A percentile compares a stretch with the other conserved stretches of the same genome.
These are phyloP conservation scores for Flaveria trinervia DNA, from an alignment of 129 eudicot species.

Conservation along the genomic window DNA sequence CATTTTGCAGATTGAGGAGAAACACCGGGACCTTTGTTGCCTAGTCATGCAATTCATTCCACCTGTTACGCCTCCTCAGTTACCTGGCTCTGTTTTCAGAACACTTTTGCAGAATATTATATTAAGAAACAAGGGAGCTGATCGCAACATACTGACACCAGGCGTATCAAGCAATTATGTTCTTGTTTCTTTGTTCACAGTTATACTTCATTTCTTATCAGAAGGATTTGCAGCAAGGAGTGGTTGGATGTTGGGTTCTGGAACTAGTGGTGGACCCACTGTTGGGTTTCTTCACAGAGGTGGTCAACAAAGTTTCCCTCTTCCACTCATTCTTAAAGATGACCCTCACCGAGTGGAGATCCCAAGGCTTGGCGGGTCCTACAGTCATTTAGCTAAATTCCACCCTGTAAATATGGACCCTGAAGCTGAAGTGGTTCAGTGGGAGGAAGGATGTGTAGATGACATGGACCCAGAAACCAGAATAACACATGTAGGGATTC, in stretches of 20 bases:
- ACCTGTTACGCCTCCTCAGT: constrained; percentile 81
- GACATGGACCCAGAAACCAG: constrained; percentile 54
- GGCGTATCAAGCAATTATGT: constrained; percentile 85
- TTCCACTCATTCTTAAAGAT: constrained; percentile 70
- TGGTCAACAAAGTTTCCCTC: constrained; percentile 84
- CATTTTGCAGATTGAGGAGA: constrained; percentile 88
- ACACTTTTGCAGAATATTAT: constrained; percentile 71
- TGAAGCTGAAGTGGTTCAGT: constrained; percentile 75
- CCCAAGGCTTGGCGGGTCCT: constrained; percentile 90
- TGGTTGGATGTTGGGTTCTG: constrained; percentile 68
- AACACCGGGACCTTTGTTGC: constrained; percentile 91
- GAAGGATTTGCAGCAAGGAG: constrained; percentile 71
- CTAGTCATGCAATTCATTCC: constrained; percentile 90
- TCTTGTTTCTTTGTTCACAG: constrained; percentile 76
- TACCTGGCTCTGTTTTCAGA: constrained; percentile 91
- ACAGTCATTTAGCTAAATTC: constrained; percentile 58
- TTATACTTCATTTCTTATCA: constrained; percentile 82
- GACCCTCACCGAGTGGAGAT: constrained; percentile 85
- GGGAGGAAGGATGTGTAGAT: constrained; percentile 99
- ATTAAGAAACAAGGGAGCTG: constrained; percentile 89
- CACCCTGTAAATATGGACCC: constrained; percentile 58
- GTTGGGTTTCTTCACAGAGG: constrained; percentile 95
- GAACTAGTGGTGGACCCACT: constrained; percentile 45
- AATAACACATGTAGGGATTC: constrained; percentile 61
- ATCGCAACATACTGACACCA: constrained; percentile 78